Percentiles rank a stretch among this genome's conserved stretches.
Evolutionary conservation across 2,329 filamentous ascomycete species (phyloP).

Genomic region (Penicillium sp.): DNA sequence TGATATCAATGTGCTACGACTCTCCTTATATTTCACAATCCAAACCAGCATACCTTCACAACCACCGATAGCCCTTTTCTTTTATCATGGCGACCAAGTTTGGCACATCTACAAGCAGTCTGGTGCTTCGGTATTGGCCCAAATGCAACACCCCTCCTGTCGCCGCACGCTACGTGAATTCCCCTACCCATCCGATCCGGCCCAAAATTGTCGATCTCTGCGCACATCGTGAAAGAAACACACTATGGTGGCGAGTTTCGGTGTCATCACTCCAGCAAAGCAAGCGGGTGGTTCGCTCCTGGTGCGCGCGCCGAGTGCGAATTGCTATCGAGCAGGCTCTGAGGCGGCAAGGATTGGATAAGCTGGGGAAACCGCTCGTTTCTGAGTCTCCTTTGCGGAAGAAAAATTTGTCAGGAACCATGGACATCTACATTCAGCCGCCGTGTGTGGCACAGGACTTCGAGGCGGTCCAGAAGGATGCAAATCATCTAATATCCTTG

Average conservation of each 20-base stretch:
- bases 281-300: conserved; percentile 51
- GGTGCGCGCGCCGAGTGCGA: conserved; percentile 45
- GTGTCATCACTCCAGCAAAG: conserved; percentile 28
- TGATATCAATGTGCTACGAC: conserved; percentile 17
- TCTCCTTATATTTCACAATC: not conserved
- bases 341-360: conserved; percentile 47
- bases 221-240: conserved; percentile 39
- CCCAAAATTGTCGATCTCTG: conserved; percentile 41
- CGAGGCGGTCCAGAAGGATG: conserved; percentile 27
- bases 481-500: conserved; percentile 12
- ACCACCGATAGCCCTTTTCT: not conserved
- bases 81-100: conserved; percentile 21
- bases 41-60: not conserved
- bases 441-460: conserved; percentile 22
- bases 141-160: conserved; percentile 27
- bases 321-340: conserved; percentile 49
- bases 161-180: conserved; percentile 32
- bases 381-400: not conserved
- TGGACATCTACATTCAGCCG: conserved; percentile 32
- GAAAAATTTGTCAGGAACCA: conserved; percentile 37
- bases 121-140: conserved; percentile 28
- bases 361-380: conserved; percentile 23
- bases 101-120: conserved; percentile 17
- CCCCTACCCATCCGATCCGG: conserved; percentile 35
- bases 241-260: conserved; percentile 52